Conservation (phyloP, 495 filamentous ascomycete species). For the Xylaria grammica region DNA sequence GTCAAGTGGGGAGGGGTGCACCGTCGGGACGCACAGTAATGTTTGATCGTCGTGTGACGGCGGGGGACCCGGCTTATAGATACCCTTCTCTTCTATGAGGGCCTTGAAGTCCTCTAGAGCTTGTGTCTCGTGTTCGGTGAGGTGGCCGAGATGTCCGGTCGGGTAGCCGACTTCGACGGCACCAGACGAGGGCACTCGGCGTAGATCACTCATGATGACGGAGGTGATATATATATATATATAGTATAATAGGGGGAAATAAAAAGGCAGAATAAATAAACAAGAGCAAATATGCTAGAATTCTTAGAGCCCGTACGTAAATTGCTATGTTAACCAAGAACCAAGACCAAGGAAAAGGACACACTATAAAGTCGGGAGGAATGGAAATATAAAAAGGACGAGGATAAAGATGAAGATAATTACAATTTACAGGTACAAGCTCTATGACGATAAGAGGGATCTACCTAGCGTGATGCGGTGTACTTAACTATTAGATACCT, state of each 20-base stretch:
- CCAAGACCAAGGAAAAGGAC: no score
- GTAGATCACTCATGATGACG: slow-evolving; percentile 22
- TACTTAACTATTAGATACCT: no score
- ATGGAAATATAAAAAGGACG: no score
- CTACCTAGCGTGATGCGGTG: no score
- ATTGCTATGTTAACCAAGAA: no score
- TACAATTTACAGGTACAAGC: no score
- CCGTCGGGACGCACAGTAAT: slow-evolving; percentile 64
- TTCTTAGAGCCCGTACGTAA: not conserved
- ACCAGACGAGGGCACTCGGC: slow-evolving; percentile 37
- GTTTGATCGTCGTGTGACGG: slow-evolving; percentile 82
- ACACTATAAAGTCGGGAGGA: no score
- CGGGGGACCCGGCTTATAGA: slow-evolving; percentile 63
- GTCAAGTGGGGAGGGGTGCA: slow-evolving; percentile 16
- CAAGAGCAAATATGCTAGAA: not conserved
- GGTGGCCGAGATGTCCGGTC: slow-evolving; percentile 73
- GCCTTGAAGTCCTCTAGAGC: slow-evolving; percentile 71
- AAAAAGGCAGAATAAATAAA: no score
- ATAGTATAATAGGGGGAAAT: not conserved
- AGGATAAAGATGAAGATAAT: no score
- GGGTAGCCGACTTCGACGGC: slow-evolving; percentile 58
- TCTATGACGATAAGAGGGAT: no score
- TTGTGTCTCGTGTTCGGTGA: slow-evolving; percentile 69
- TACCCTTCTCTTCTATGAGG: slow-evolving; percentile 64
- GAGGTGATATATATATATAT: not conserved